Percentiles rank a stretch among this genome's conserved stretches.
phyloP scores from a whole-genome alignment of 345 rosid genomes.

The Raphanus sativus region DNA sequence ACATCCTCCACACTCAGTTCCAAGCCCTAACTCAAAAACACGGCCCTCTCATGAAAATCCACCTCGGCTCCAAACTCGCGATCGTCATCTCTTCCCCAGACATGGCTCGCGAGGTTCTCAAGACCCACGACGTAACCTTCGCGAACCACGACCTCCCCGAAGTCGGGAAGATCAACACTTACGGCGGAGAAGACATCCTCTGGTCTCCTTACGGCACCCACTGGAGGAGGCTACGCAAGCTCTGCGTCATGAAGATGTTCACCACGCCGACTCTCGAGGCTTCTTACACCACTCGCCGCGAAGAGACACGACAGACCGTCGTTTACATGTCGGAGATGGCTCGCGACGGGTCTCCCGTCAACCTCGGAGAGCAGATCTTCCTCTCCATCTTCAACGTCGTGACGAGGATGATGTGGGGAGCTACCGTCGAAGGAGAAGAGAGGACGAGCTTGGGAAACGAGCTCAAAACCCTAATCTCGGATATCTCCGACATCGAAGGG shows the following conservation, averaged over 20 bases:
- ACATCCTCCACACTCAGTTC: conserved; percentile 34
- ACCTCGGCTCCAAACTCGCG: conserved; percentile 35
- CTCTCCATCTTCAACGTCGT: conserved; percentile 44
- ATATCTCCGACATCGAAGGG: conserved; percentile 40
- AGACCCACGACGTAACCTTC: conserved; percentile 40
- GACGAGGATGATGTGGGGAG: conserved; percentile 57
- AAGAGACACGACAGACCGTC: conserved; percentile 33
- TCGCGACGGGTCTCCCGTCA: conserved; percentile 29
- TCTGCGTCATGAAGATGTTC: conserved; percentile 41
- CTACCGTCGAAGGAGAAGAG: conserved; percentile 41
- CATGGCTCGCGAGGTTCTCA: conserved; percentile 40
- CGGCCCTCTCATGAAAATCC: conserved; percentile 46
- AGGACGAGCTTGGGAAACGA: conserved; percentile 36
- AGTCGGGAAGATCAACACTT: conserved; percentile 20
- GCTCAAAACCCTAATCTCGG: conserved; percentile 36
- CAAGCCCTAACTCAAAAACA: conserved; percentile 31
- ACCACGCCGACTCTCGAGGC: conserved; percentile 43
- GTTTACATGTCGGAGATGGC: conserved; percentile 45
- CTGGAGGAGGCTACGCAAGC: conserved; percentile 38
- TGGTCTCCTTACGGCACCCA: conserved; percentile 44
- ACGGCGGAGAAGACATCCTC: conserved; percentile 40
- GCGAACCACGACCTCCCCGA: conserved; percentile 43
- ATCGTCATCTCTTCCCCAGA: conserved; percentile 38
- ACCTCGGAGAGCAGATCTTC: conserved; percentile 38
- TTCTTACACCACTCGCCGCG: conserved; percentile 39